Evolutionary conservation across 1,284 basidiomycete genomes (phyloP).

Genomic region (Sanghuangporus baumii): DNA sequence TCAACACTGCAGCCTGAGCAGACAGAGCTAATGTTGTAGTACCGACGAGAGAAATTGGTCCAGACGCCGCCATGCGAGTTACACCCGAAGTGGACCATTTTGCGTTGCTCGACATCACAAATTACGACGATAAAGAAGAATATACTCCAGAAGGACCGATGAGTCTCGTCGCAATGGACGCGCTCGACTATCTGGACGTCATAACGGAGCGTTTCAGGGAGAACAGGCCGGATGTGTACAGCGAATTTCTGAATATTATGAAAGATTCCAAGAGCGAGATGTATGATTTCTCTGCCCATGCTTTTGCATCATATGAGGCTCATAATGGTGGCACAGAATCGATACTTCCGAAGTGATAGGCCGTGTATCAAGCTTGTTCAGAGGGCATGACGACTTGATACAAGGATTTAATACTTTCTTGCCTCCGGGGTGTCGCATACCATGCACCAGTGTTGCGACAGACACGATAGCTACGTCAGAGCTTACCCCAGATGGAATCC

Average conservation of each 20-base stretch:
- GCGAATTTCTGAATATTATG: slow-evolving; percentile 97
- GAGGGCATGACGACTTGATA: slow-evolving; percentile 90
- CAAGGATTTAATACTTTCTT: slow-evolving; percentile 99
- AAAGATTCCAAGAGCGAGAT: slow-evolving; percentile 96
- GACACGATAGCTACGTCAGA: slow-evolving; percentile 69
- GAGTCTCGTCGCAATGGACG: slow-evolving; percentile 49
- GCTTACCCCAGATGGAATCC: neutral
- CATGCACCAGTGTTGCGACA: slow-evolving; percentile 73
- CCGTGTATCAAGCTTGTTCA: slow-evolving; percentile 92
- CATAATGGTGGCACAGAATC: slow-evolving; percentile 53
- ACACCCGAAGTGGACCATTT: neutral
- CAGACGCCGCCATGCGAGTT: too few relatives aligned
- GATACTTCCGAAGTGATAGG: slow-evolving; percentile 99
- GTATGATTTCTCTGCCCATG: slow-evolving; percentile 49
- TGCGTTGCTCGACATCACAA: neutral
- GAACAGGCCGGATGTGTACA: slow-evolving; percentile 93
- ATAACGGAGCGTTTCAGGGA: slow-evolving; percentile 92
- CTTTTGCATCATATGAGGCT: slow-evolving; percentile 7
- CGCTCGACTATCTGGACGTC: slow-evolving; percentile 94
- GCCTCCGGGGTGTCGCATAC: slow-evolving; percentile 94
- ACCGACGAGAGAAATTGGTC: neutral
- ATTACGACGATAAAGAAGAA: neutral
- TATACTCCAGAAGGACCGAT: neutral
- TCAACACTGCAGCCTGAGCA: neutral
- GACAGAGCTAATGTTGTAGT: neutral